Evolutionary conservation across 1,284 basidiomycete genomes (phyloP), one percentile per base, ranked within the genome.

Genomic region (Rhodotorula mucilaginosa): DNA sequence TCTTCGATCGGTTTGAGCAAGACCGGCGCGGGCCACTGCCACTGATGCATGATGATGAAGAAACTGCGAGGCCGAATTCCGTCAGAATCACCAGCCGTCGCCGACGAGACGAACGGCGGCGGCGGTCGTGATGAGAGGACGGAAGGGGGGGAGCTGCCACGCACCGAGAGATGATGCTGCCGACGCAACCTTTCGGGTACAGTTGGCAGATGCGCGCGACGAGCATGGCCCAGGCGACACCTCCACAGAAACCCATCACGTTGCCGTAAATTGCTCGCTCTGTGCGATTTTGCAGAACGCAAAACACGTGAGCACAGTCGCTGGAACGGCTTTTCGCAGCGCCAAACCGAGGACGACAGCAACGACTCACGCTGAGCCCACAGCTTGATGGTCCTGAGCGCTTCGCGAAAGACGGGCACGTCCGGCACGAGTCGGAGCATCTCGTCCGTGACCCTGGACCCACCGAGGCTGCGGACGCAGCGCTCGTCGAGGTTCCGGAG

Each of bases 181-280:
- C 94, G 23, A 95, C 93, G 69, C 90, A 89, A 46, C 93, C 93
- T 77, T 91, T 97, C 47, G 97, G 97, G 81, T 98, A 99, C 69
- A 99, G 83, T 80, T 99, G 97, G 84, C 97, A 99, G 86, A 99
- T 95, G 80, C 97, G 89, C 61, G 97, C 97, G 18, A 97, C 95
- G 61, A 98, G 87, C 86, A 99, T 93, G 12, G 95, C 93, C 97
- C 97, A 99, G 29, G 95, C 96, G 5, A 99, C 96, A 82, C 97
- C 97, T 76, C 97, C 97, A 58, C 96, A 87, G 82, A 98, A 99
- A 39, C 96, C 97, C 79, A 96, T 93, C 23, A 98, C 93, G 82
- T 99, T 99, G 6, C 94, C 95, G 82, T 98, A 98, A 74, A 99
- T 97, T 34, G 95, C 97, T 82, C 94, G 87, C 15, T 56, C 67